A percentile compares a stretch with the other conserved stretches of the same genome.
Conservation (phyloP, 257 asterid genomes). For the Plectranthus barbatus region DNA sequence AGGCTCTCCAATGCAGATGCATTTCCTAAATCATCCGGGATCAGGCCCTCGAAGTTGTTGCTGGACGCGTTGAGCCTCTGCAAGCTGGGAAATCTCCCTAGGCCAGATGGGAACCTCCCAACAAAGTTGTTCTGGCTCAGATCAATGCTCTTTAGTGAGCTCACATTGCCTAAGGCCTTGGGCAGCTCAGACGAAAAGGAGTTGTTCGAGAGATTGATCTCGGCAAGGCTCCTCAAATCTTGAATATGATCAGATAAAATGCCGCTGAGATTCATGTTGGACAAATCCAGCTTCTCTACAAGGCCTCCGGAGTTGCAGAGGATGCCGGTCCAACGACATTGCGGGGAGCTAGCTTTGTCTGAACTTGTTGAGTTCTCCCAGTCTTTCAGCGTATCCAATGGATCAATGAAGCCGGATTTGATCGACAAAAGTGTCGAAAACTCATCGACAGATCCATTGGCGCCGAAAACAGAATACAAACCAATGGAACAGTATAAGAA, state of each 20-base stretch:
- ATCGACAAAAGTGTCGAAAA: constrained; percentile 36
- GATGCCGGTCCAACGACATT: constrained; percentile 62
- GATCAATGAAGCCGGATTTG: constrained; percentile 52
- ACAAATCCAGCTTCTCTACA: constrained; percentile 49
- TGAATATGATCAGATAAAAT: constrained; percentile 36
- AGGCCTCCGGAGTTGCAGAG: constrained; percentile 43
- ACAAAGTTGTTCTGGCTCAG: constrained; percentile 57
- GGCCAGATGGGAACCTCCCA: constrained; percentile 51
- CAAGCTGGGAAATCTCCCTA: constrained; percentile 37
- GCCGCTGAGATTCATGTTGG: constrained; percentile 68
- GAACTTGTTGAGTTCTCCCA: constrained; percentile 30
- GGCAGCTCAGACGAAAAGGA: constrained; percentile 37
- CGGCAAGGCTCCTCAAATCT: constrained; percentile 24
- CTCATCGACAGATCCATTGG: constrained; percentile 33
- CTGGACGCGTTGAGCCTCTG: constrained; percentile 52
- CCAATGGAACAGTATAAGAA: constrained; percentile 47
- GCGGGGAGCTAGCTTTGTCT: constrained; percentile 8
- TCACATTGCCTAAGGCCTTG: constrained; percentile 32
- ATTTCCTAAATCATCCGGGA: constrained; percentile 56
- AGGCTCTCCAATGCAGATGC: constrained; percentile 37
- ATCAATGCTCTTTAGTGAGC: constrained; percentile 39
- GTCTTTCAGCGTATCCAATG: constrained; percentile 32
- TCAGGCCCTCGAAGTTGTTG: constrained; percentile 58
- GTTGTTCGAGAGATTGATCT: constrained; percentile 47
- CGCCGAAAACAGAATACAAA: constrained; percentile 35